Evolutionary conservation across 2,329 filamentous ascomycete species (phyloP), one percentile per base, ranked within the genome.

Genomic region (Cladobotryum protrusum): DNA sequence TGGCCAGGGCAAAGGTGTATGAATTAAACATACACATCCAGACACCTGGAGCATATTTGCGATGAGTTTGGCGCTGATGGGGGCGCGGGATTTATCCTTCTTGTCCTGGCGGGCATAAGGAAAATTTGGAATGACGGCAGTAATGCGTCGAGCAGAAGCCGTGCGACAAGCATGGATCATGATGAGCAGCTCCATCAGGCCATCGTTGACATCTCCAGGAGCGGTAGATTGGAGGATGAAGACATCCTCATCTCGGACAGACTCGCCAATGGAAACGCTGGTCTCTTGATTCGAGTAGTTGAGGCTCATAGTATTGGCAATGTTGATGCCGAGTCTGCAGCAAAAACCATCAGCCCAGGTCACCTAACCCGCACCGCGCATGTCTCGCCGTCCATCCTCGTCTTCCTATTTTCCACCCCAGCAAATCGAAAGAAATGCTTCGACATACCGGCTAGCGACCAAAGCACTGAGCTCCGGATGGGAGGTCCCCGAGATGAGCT

Each of bases 1-100:
- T 47, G 34, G n/a, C 35, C 33, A 17, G 19, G 40, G 41, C 24
- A 51, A 40, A 14, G 42, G 4, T 19, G 33, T 44, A 53, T 32
- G 39, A 20, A 24, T 35, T 33, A 20, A 15, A 61, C 67, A 42
- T 65, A 70, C 68, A 70, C 89, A 95, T 50, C 92, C 92, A 40
- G 91, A 91, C 2, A 90, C 95, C 68, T 95, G 89, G 49, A 97
- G 78, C 91, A 97, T 96, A 72, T 97, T 96, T 51, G 92, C 92
- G 72, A 96, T 95, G 48, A 97, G 78, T 69, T 93, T 95, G 18
- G 92, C 92, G 39, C 88, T 95, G 67, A 97, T 99, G 37, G 93
- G 92, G n/a, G 93, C 92, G 57, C 92, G 84, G 49, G 87, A 93
- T 76, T 78, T 78, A 74, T 96, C 91, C 73, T 97, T 97, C 77